phyloP scores from a whole-genome alignment of 768 basidiomycete genomes.

The Rubroboletus pulcherrimus region DNA sequence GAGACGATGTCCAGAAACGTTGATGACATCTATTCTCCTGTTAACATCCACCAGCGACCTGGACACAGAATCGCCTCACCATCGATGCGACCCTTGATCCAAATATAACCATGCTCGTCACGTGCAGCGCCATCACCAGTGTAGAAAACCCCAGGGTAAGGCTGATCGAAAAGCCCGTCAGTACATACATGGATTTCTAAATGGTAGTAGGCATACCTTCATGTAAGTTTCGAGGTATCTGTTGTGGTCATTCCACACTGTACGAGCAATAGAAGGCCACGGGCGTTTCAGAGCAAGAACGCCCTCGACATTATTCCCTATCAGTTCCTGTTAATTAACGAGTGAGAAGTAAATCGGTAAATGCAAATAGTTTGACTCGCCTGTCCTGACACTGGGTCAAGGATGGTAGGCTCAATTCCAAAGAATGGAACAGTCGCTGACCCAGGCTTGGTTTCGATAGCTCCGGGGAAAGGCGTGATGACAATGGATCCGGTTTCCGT shows the following conservation, averaged over 20 bases:
- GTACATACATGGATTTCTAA: constrained; percentile 38
- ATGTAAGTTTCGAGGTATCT: constrained; percentile 78
- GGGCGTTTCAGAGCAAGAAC: constrained; percentile 81
- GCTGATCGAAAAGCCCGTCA: constrained; percentile 34
- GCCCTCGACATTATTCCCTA: constrained; percentile 85
- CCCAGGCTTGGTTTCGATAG: constrained; percentile 93
- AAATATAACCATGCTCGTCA: constrained; percentile 94
- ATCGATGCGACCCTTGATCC: constrained; percentile 98
- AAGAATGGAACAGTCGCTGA: constrained; percentile 98
- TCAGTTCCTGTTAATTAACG: constrained; percentile 44
- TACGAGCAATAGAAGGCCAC: constrained; percentile 95
- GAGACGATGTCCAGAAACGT: constrained; percentile 94
- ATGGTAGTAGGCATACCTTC: constrained; percentile 37
- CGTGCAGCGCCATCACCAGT: constrained; percentile 97
- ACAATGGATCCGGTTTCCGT: constrained; percentile 98
- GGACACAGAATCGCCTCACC: constrained; percentile 43
- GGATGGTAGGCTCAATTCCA: constrained; percentile 83
- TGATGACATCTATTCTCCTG: constrained; percentile 75
- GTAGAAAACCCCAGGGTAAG: constrained; percentile 89
- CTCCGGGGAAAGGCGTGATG: constrained; percentile 93
- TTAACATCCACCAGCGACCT: neutral
- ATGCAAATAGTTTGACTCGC: constrained; percentile 26
- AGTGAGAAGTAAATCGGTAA: neutral
- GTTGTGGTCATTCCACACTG: constrained; percentile 89
- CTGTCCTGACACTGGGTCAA: constrained; percentile 80